Percentiles rank a stretch among this genome's conserved stretches.
phyloP scores from a whole-genome alignment of 2,329 filamentous ascomycete species.

The Pseudogymnoascus sp. region DNA sequence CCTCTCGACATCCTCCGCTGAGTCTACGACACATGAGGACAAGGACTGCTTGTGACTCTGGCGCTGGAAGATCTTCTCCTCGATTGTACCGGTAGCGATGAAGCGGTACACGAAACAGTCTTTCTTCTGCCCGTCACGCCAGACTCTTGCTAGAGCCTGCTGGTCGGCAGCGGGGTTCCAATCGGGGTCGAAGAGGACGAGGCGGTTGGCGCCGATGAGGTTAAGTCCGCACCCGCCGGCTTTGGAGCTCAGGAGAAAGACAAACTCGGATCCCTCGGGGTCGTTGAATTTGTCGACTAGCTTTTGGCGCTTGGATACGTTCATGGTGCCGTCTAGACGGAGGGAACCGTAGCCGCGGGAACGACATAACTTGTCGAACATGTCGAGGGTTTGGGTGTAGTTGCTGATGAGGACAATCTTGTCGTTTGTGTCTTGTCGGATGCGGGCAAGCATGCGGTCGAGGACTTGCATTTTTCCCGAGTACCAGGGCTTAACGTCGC shows the following conservation, averaged over 20 bases:
- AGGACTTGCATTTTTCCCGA: constrained; percentile 97
- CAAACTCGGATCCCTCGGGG: constrained; percentile 78
- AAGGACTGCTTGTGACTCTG: constrained; percentile 97
- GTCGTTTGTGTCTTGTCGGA: constrained; percentile 92
- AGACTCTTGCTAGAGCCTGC: constrained; percentile 92
- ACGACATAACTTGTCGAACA: constrained; percentile 88
- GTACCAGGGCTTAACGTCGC: constrained; percentile 91
- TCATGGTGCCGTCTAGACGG: constrained; percentile 94
- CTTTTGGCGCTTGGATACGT: constrained; percentile 92
- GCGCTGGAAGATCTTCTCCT: constrained; percentile 98
- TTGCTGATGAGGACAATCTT: constrained; percentile 99
- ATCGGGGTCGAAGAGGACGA: constrained; percentile 92
- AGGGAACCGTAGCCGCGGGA: constrained; percentile 75
- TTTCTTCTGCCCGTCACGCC: constrained; percentile 98
- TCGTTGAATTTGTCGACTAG: constrained; percentile 97
- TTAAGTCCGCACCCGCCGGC: constrained; percentile 95
- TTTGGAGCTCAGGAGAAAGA: constrained; percentile 95
- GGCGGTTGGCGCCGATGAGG: constrained; percentile 84
- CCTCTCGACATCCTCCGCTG: constrained; percentile 90
- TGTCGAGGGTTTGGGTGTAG: constrained; percentile 90
- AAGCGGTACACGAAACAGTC: constrained; percentile 99
- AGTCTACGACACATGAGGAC: constrained; percentile 93
- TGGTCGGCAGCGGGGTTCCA: constrained; percentile 99
- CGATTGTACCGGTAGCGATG: constrained; percentile 94
- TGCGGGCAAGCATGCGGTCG: constrained; percentile 94